Evolutionary conservation across 768 basidiomycete species (phyloP).

Genomic region (Asterophora parasitica): DNA sequence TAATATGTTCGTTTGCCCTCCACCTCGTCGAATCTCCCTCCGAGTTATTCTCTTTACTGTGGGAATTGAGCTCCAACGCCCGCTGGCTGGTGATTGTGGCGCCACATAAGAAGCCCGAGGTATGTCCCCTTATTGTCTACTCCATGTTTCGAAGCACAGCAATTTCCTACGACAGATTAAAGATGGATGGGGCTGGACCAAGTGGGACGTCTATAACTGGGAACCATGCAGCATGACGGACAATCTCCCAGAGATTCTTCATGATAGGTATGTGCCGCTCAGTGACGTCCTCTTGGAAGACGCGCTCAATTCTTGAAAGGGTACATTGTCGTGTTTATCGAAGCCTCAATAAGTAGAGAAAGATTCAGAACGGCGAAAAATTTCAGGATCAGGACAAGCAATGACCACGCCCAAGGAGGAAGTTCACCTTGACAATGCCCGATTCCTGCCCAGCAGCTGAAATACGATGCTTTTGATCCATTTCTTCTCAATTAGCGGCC

Average conservation of each 20-base stretch:
- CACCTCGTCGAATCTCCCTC: conserved; percentile 62
- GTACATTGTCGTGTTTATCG: conserved; percentile 52
- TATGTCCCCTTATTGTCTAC: conserved; percentile 19
- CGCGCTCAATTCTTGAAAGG: conserved; percentile 20
- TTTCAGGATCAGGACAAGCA: too few species aligned
- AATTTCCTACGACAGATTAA: conserved; percentile 42
- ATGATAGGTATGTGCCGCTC: conserved; percentile 41
- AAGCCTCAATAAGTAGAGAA: conserved; percentile 31
- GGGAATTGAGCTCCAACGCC: conserved; percentile 56
- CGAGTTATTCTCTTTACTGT: conserved; percentile 59
- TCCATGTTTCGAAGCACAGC: background rate
- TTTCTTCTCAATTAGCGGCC: conserved; percentile 22
- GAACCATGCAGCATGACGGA: conserved; percentile 34
- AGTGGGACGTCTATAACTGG: conserved; percentile 56
- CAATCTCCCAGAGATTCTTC: conserved; percentile 38
- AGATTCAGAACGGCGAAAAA: too few species aligned
- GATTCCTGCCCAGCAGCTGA: background rate
- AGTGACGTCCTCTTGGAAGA: background rate
- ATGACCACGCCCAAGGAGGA: too few species aligned
- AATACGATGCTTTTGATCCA: background rate
- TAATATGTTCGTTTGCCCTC: conserved; percentile 70
- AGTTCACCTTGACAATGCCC: too few species aligned
- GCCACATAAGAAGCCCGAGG: conserved; percentile 76
- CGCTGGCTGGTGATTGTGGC: conserved; percentile 66
- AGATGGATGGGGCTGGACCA: conserved; percentile 61